These are phyloP conservation scores for Malus domestica DNA, from an alignment of 306 rosid genomes.

Conservation along the genomic window DNA sequence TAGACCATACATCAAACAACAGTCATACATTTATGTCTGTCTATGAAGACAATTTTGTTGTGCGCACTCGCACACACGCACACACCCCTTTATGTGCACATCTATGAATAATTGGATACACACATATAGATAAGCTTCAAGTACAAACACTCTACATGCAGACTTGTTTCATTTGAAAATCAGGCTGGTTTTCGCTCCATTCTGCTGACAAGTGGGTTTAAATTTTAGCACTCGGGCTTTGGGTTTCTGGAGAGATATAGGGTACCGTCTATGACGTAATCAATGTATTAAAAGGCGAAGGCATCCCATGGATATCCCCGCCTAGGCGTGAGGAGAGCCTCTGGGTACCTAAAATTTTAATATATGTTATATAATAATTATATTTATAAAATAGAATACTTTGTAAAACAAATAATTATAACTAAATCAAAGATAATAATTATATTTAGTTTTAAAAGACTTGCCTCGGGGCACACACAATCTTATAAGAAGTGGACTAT, in stretches of 20 bases:
- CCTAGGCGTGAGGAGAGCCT: too few relatives aligned
- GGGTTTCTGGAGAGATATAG: background rate
- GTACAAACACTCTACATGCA: background rate
- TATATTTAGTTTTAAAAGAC: too few relatives aligned
- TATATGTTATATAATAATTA: too few relatives aligned
- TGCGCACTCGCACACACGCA: too few relatives aligned
- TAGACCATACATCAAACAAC: background rate
- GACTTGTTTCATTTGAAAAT: background rate
- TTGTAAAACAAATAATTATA: too few relatives aligned
- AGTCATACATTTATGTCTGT: background rate
- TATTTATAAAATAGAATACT: too few relatives aligned
- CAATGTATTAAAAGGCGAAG: too few relatives aligned
- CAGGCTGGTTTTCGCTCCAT: background rate
- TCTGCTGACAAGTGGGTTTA: background rate
- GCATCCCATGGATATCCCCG: too few relatives aligned
- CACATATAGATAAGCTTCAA: background rate
- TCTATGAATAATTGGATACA: background rate
- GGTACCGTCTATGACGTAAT: background rate
- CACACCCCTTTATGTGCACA: background rate
- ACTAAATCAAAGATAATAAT: too few relatives aligned
- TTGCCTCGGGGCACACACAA: background rate
- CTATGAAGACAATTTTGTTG: background rate
- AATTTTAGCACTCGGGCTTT: background rate
- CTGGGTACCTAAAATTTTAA: too few relatives aligned
- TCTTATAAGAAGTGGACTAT: background rate